Evolutionary conservation across 1,284 basidiomycete species (phyloP), one percentile per base, ranked within the genome.

Genomic region (Trichosporon coremiiforme): DNA sequence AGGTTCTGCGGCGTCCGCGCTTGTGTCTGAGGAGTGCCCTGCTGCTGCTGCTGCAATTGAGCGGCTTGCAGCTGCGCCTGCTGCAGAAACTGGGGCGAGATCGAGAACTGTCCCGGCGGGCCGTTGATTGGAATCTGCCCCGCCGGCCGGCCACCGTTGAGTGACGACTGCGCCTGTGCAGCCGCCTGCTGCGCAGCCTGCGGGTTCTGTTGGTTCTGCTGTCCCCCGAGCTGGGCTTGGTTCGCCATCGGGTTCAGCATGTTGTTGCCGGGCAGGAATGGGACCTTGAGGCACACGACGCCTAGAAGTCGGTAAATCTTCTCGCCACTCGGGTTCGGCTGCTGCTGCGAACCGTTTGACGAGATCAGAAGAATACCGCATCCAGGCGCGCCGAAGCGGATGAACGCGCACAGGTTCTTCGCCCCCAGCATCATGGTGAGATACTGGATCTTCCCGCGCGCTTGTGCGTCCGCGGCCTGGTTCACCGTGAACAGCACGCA

Each of bases 281-380:
- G 67, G 6, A 55, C 45, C 31, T 70, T 70, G 33, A 75, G 25
- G 38, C 75, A 76, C 50, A 76, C 70, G 0, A 76, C 74, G 45
- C 74, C 75, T 0, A 76, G 65, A 9, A 76, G 55, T 0, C 73
- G 64, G 60, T 70, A 71, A 9, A 64, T 38, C 50, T 65, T 68
- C 20, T 70, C 71, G n/a, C 15, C 62, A 25, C 63, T 70, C 3
- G 66, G 64, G 45, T 68, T 62, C 50, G 62, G 35, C 47, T 53
- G 41, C 9, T 62, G 57, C 57, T 62, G 64, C 36, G 22, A 53
- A 17, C 10, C 69, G 66, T 66, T 69, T 0, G 69, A 68, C 53
- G 71, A 69, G 33, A 75, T 68, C 20, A 76, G 66, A 5, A 76
- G 41, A 20, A 75, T 70, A 6, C 75, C 75, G 20, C 71, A 70